phyloP scores from a whole-genome alignment of 169 alveolate genomes.

The Cryptosporidium muris region DNA sequence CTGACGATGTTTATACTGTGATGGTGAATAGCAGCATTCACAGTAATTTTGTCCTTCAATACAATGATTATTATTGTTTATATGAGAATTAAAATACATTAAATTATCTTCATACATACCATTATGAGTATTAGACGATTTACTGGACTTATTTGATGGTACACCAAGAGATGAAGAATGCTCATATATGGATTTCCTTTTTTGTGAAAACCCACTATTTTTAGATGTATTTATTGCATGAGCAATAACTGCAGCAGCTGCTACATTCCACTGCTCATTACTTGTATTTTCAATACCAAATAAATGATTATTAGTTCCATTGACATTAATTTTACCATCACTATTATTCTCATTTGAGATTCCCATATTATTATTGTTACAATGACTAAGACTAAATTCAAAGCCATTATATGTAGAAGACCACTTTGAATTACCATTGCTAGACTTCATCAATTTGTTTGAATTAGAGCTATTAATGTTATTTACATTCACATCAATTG shows the following conservation, averaged over 20 bases:
- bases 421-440: slow-evolving; percentile 24
- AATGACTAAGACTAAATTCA: slow-evolving; percentile 37
- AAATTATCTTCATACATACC: background rate
- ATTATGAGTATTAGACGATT: slow-evolving; percentile 38
- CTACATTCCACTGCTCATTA: slow-evolving; percentile 63
- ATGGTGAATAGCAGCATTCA: too few species aligned
- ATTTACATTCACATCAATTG: slow-evolving; percentile 25
- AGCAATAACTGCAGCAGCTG: slow-evolving; percentile 69
- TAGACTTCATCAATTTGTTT: background rate
- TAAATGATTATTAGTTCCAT: slow-evolving; percentile 14
- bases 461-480: background rate
- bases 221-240: slow-evolving; percentile 63
- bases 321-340: background rate
- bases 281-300: slow-evolving; percentile 41
- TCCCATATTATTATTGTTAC: slow-evolving; percentile 23
- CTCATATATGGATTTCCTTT: slow-evolving; percentile 55
- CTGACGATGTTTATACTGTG: too few species aligned
- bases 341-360: background rate
- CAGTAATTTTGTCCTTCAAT: background rate
- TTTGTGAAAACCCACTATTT: slow-evolving; percentile 29
- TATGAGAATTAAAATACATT: too few species aligned
- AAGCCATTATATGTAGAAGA: slow-evolving; percentile 53
- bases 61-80: slow-evolving; percentile 2
- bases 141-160: slow-evolving; percentile 46
- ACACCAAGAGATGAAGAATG: slow-evolving; percentile 35